A percentile compares a stretch with the other conserved stretches of the same genome.
Conservation (phyloP, 371 early-diverging fungal genomes). For the Saksenaea oblongispora region DNA sequence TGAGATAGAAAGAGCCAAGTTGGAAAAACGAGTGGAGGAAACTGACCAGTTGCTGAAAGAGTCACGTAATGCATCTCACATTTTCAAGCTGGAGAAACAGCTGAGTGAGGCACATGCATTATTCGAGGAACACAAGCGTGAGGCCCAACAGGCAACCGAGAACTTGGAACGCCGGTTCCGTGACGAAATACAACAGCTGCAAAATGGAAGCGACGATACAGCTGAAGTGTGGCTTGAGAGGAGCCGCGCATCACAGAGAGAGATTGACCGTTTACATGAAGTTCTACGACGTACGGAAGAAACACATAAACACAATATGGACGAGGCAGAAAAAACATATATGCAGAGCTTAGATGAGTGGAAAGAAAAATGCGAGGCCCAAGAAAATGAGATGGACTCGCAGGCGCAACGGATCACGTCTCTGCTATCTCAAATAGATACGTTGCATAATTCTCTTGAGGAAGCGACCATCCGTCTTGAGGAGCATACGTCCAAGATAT, state of each 20-base stretch:
- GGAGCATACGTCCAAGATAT: constrained; percentile 25
- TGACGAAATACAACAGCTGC: constrained; percentile 40
- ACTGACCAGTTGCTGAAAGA: constrained; percentile 21
- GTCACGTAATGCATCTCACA: constrained; percentile 21
- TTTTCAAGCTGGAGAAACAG: constrained; percentile 35
- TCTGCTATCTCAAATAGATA: constrained; percentile 31
- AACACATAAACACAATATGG: constrained; percentile 11
- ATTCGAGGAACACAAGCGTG: constrained; percentile 29
- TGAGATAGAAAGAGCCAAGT: not conserved
- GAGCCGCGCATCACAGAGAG: constrained; percentile 33
- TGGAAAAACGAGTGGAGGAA: constrained; percentile 13
- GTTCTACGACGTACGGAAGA: constrained; percentile 14
- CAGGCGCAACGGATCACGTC: constrained; percentile 33
- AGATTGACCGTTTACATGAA: constrained; percentile 32
- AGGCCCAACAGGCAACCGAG: constrained; percentile 26
- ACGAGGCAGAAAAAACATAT: not conserved
- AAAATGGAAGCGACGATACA: constrained; percentile 43
- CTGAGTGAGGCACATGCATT: constrained; percentile 16
- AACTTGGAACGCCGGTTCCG: constrained; percentile 35
- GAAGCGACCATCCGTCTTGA: constrained; percentile 39
- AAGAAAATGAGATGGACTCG: constrained; percentile 21
- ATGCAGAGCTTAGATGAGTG: constrained; percentile 13
- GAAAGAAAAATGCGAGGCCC: constrained; percentile 18
- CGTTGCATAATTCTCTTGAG: constrained; percentile 38
- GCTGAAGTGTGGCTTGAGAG: constrained; percentile 48